These are phyloP conservation scores for Arthrobotrys sinensis DNA, from an alignment of 2,329 filamentous ascomycete genomes.

Conservation along the genomic window DNA sequence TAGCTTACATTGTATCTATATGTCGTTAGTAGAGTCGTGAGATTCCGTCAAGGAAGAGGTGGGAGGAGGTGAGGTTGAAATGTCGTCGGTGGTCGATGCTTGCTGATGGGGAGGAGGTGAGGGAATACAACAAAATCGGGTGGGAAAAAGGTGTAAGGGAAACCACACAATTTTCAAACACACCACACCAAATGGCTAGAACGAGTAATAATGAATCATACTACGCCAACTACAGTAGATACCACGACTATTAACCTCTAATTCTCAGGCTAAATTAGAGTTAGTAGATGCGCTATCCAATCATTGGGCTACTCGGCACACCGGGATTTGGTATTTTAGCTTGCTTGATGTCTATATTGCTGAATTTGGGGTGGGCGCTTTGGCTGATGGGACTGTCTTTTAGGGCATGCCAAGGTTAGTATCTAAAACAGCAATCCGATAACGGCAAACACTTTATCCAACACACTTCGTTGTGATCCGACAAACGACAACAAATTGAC, in stretches of 20 bases:
- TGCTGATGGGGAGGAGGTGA: constrained; percentile 23
- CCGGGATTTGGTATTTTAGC: constrained; percentile 33
- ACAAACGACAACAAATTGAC: constrained; percentile 12
- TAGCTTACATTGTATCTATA: constrained; percentile 54
- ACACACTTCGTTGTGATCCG: constrained; percentile 13
- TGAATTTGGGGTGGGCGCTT: constrained; percentile 9
- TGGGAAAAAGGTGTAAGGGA: constrained; percentile 25
- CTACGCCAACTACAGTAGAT: constrained; percentile 6
- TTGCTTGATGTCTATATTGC: constrained; percentile 8
- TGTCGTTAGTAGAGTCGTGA: constrained; percentile 53
- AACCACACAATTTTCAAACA: constrained; percentile 45
- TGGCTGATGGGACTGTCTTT: constrained; percentile 57
- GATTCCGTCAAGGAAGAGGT: constrained; percentile 25
- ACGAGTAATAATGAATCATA: constrained; percentile 49
- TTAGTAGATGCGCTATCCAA: constrained; percentile 7
- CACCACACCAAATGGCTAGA: not conserved
- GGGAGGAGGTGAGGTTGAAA: constrained; percentile 23
- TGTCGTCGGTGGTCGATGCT: constrained; percentile 47
- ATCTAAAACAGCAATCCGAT: not conserved
- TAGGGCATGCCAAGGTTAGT: constrained; percentile 51
- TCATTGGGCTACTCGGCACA: constrained; percentile 17
- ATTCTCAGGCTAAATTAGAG: not conserved
- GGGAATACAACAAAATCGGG: constrained; percentile 7
- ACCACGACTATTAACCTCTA: constrained; percentile 18
- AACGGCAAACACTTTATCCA: constrained; percentile 33